Base-by-base conservation (phyloP, 306 rosid species). In the Potentilla sterilis region DNA sequence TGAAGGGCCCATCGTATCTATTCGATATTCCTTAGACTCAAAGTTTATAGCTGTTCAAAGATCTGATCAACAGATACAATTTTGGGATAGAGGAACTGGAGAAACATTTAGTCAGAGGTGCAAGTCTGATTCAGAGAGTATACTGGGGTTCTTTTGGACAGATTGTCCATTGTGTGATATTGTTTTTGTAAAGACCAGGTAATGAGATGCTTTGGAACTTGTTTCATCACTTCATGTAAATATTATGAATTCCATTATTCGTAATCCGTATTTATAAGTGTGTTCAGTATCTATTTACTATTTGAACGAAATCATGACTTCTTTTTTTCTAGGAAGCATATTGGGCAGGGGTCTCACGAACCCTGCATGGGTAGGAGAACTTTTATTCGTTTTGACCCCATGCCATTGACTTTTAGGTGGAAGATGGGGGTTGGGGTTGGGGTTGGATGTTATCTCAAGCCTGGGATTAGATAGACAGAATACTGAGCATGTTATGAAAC, bases 91-190 rank as follows among this genome's bases (percentile, higher is more conserved):
- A 89, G 97, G 90, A 74, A 89, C 86, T 57, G 96, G 96, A 63
- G 92, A 86, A 69, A 82, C 85, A 67, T 95, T 90, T 86, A 90
- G 77, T 82, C 92, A 89, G 79, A 90, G 80, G n/a, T 95, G 97
- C 89, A 83, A 75, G 79, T 75, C 83, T 72, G 99, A 95, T 81
- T 85, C 96, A 13, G 99, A 90, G 88, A 89, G 90, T 78, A 83
- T 95, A 69, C 86, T 95, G 83, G 99, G 99, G 19, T 92, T 92
- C 75, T 95, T 95, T 82, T 95, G 99, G 99, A 92, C 99, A 13
- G 99, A 92, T 77, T 86, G 96, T 75, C 92, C 92, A 52, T 79
- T 81, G 74, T 90, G 96, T 81, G 88, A 92, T 85, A 81, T 95
- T 70, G 96, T 95, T 77, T 64, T 95, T 82, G 92, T 95, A 73